phyloP scores from a whole-genome alignment of 1,284 basidiomycete genomes.

The Puccinia brachypodii region DNA sequence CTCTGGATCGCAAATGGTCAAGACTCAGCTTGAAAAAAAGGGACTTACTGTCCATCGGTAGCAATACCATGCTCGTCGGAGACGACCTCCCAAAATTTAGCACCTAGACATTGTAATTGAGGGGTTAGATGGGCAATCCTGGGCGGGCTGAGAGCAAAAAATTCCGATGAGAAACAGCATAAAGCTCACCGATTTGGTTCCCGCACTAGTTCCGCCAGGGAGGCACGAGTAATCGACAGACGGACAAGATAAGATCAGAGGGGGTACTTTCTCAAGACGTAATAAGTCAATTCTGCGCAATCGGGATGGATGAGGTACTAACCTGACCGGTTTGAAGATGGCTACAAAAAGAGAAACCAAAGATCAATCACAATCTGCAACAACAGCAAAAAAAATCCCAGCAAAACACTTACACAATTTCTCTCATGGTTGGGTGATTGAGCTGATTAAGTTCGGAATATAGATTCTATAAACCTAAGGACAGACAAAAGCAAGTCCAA shows the following conservation, averaged over 20 bases:
- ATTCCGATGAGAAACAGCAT: too few species aligned
- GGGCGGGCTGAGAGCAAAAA: background rate
- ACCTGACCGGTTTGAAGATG: slow-evolving; percentile 47
- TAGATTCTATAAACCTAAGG: background rate
- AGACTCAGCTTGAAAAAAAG: background rate
- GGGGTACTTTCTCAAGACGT: background rate
- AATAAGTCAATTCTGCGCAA: background rate
- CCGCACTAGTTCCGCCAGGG: slow-evolving; percentile 30
- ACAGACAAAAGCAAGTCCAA: background rate
- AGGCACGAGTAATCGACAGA: background rate
- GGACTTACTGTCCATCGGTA: slow-evolving; percentile 67
- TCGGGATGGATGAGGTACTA: background rate
- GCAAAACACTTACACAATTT: slow-evolving; percentile 33
- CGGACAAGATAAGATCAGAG: background rate
- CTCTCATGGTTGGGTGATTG: slow-evolving; percentile 33
- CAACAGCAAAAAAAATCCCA: background rate
- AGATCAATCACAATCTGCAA: background rate
- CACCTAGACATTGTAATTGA: slow-evolving; percentile 63
- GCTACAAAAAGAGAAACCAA: background rate
- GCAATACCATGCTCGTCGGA: slow-evolving; percentile 97
- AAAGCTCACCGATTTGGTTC: slow-evolving; percentile 47
- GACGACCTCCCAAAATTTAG: slow-evolving; percentile 95
- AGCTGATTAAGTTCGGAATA: background rate
- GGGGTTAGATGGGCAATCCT: background rate
- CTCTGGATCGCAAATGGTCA: slow-evolving; percentile 38